Base-by-base conservation (phyloP, 2,329 filamentous ascomycete species). In the Colletotrichum tamarilloi region DNA sequence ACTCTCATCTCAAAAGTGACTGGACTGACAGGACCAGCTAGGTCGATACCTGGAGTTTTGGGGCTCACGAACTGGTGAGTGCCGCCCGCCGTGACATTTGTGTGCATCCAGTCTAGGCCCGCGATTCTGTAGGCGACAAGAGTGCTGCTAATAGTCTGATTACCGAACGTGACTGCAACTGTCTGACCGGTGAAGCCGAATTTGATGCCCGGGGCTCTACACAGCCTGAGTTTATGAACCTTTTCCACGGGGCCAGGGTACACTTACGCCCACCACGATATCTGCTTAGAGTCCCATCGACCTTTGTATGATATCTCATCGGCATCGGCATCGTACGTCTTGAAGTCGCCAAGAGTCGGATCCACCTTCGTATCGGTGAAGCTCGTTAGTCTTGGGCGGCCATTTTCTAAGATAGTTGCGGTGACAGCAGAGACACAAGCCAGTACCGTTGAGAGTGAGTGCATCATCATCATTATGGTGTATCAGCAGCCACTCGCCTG, bases 291-390 rank as follows among this genome's bases (percentile, higher is more conserved):
- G 77, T 92, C 89, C 90, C 90, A 92, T 71, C 89, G 83, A 5
- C 90, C 90, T 77, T 91, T 91, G 82, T 91, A 92, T 0, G 88
- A 87, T 11, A 92, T 82, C 76, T 91, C 88, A 1, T 84, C 79
- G 1, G 87, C 84, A 77, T 87, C 83, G 4, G 88, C 84, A 4
- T 82, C 80, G 75, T 89, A 92, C 1, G 83, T 87, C 35, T 79
- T 84, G 42, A 83, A 82, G 3, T 78, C 74, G 59, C 81, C 81
- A 19, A 74, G 73, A 11, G 78, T 76, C 2, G 76, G 72, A 57
- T 85, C 78, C 62, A 86, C 78, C 35, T 78, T 77, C 11, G 85
- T 87, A 71, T 85, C 78, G 1, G 81, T 81, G 62, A 83, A 87
- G 74, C 85, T 74, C 0, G 83, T 85, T 30, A 78, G 77, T 28